Percentiles rank a stretch among this genome's conserved stretches.
phyloP scores from a whole-genome alignment of 257 asterid genomes.

The Penstemon barbatus region DNA sequence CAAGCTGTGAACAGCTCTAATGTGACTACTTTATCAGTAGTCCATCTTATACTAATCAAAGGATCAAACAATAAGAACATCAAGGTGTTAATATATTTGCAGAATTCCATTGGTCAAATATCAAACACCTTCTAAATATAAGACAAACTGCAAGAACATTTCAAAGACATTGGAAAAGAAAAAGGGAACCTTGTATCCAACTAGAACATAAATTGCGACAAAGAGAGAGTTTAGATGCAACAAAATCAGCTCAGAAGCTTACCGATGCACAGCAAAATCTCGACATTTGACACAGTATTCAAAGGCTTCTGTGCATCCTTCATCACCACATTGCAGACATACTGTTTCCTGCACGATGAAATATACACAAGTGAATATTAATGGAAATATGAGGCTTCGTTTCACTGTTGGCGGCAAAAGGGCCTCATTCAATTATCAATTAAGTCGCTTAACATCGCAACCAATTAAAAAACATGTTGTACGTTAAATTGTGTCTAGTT shows the following conservation, averaged over 20 bases:
- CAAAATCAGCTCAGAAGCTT: conserved; percentile 20
- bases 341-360: conserved; percentile 43
- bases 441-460: too few relatives aligned
- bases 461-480: too few relatives aligned
- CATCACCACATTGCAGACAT: conserved; percentile 66
- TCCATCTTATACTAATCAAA: not conserved
- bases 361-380: too few relatives aligned
- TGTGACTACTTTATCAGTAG: not conserved
- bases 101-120: not conserved
- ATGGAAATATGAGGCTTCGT: too few relatives aligned
- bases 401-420: too few relatives aligned
- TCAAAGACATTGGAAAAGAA: too few relatives aligned
- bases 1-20: not conserved
- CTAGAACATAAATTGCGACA: not conserved
- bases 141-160: not conserved
- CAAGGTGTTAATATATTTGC: too few relatives aligned
- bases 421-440: too few relatives aligned
- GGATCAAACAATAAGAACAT: not conserved
- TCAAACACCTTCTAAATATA: too few relatives aligned
- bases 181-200: too few relatives aligned
- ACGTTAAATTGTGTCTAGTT: too few relatives aligned
- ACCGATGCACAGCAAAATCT: conserved; percentile 66
- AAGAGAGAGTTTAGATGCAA: not conserved
- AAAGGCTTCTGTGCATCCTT: conserved; percentile 52
- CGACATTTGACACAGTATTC: conserved; percentile 63